Evolutionary conservation across 1,139 yeast species (phyloP).

Genomic region (Petasospora rhodanensis): DNA sequence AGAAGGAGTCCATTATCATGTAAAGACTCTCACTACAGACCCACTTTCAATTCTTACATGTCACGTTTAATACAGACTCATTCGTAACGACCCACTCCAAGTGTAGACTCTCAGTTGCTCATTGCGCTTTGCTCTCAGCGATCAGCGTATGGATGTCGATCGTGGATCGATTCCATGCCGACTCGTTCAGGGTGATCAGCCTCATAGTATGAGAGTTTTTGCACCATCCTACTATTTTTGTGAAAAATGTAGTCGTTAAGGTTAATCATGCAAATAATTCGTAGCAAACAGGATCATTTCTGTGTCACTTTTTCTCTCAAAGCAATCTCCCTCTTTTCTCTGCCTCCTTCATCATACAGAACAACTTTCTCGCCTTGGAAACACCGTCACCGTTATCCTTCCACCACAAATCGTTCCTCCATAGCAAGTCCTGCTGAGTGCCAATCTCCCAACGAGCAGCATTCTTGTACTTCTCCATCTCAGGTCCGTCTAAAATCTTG

Average conservation of each 20-base stretch:
- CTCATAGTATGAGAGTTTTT: too few relatives aligned
- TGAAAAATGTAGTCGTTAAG: too few relatives aligned
- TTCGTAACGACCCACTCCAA: neutral
- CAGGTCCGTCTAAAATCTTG: constrained; percentile 2
- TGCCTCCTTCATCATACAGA: constrained; percentile 1
- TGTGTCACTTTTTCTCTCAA: too few relatives aligned
- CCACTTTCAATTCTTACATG: constrained; percentile 10
- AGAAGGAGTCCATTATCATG: constrained; percentile 97
- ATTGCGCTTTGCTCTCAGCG: too few relatives aligned
- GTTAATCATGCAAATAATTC: too few relatives aligned
- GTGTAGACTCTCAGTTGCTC: neutral
- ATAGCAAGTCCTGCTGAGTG: constrained; percentile 5
- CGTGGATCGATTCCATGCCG: too few relatives aligned
- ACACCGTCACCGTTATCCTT: constrained; percentile 3
- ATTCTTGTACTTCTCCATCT: constrained; percentile 6
- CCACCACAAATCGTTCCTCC: constrained; percentile 6
- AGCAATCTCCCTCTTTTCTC: constrained; percentile 1
- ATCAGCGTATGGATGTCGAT: too few relatives aligned
- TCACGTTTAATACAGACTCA: constrained; percentile 6
- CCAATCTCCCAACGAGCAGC: constrained; percentile 7
- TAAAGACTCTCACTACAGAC: constrained; percentile 29
- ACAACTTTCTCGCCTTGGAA: constrained; percentile 1
- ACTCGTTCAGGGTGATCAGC: too few relatives aligned
- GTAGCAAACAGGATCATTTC: too few relatives aligned
- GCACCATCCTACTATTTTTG: too few relatives aligned